Base-by-base conservation (phyloP, 345 rosid genomes). In the Clausena lansium region DNA sequence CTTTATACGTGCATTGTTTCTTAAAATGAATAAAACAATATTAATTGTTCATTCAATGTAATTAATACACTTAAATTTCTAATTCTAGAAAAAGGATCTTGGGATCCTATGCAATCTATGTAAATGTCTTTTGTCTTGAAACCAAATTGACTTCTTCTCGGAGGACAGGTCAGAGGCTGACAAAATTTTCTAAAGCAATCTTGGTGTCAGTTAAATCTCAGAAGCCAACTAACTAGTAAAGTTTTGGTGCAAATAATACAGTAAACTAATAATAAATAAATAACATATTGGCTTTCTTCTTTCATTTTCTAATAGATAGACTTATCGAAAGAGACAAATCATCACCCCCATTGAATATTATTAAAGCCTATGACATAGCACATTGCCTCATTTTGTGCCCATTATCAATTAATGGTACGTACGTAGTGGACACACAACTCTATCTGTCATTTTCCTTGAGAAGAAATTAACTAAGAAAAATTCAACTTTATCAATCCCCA, bases 401-500 rank as follows among this genome's bases (percentile, higher is more conserved):
- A 38, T 59, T 59, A 27, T 38, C 7, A 73, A 33, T 24, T 17
- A n/a, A 3, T 41, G 59, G 35, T 38, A 0, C 47, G 47, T 0
- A 2, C 50, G 50, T 13, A 45, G 50, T 13, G 0, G 50, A 45
- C 50, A 45, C 50, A 45, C 50, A 45, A 45, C 50, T 6, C 13
- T 24, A 9, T 35, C 59, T 35, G 22, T 39, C 60, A 27, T 54
- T 32, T 45, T 66, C 36, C 20, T 38, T 9, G 1, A 8, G 22
- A 22, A 20, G 19, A 19, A 45, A 59, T 64, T 47, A 68, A 76
- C 36, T 73, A 64, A 59, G 60, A 15, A 47, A 7, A 79, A 74
- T 8, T 73, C 60, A 58, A 55, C 38, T 62, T 64, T 68, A 70
- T 36, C 58, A 27, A 74, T 81, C 79, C 80, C 73, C 74, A 45